A percentile compares a stretch with the other conserved stretches of the same genome.
phyloP scores from a whole-genome alignment of 139 green algal species.

The Closterium sp. region DNA sequence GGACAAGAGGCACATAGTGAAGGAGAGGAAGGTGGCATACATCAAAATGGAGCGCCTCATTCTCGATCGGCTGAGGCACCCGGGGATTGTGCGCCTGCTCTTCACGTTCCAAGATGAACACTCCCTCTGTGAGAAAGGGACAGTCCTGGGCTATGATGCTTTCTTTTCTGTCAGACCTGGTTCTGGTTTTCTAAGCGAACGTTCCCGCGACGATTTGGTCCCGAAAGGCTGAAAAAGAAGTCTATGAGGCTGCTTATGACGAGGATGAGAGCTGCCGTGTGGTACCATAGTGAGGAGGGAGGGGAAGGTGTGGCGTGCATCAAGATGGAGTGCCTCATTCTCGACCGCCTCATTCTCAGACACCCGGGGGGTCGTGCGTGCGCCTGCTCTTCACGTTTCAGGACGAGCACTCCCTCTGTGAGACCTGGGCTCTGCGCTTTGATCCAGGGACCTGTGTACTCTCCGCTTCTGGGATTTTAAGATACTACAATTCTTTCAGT shows the following conservation, averaged over 20 bases:
- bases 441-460: too few relatives aligned
- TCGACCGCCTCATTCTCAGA: constrained; percentile 45
- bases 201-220: too few relatives aligned
- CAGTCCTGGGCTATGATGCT: too few relatives aligned
- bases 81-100: constrained; percentile 43
- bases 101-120: constrained; percentile 58
- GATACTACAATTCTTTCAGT: too few relatives aligned
- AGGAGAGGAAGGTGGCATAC: constrained; percentile 49
- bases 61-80: constrained; percentile 1
- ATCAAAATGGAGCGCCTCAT: constrained; percentile 41
- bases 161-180: too few relatives aligned
- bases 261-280: background rate
- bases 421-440: too few relatives aligned
- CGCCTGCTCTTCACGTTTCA: too few relatives aligned
- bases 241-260: background rate
- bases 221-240: too few relatives aligned
- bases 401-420: too few relatives aligned
- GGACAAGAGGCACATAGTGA: constrained; percentile 53
- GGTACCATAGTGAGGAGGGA: constrained; percentile 15
- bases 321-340: constrained; percentile 46
- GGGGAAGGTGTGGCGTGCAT: constrained; percentile 41
- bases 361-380: too few relatives aligned
- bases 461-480: too few relatives aligned
- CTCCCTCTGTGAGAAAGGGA: constrained; percentile 36
- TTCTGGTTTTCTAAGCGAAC: too few relatives aligned